Conservation (phyloP, 441 rosid genomes). For the Populus trichocarpa region DNA sequence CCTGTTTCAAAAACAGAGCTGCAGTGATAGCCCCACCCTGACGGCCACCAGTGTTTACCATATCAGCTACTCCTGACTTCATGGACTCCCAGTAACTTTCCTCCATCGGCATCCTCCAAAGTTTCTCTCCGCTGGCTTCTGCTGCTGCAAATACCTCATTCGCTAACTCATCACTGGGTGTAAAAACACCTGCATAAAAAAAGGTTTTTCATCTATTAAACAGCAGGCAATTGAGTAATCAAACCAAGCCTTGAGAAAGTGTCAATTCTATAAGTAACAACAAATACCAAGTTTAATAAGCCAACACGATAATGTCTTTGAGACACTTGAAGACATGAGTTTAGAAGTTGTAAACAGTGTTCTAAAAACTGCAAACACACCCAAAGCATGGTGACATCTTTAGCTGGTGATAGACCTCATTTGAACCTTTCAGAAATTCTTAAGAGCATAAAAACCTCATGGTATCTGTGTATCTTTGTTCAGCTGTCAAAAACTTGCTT, state of each 20-base stretch:
- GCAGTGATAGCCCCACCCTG: slow-evolving; percentile 91
- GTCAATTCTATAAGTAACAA: too few species aligned
- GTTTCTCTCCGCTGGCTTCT: slow-evolving; percentile 77
- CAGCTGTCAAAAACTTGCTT: background rate
- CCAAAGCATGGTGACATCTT: background rate
- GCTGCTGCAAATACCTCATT: slow-evolving; percentile 78
- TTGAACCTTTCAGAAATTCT: background rate
- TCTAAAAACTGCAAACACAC: background rate
- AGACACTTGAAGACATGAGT: background rate
- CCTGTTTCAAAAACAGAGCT: slow-evolving; percentile 92
- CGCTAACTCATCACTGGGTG: slow-evolving; percentile 89
- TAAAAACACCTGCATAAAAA: slow-evolving; percentile 58
- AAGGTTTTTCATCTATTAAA: background rate
- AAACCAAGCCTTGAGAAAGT: background rate
- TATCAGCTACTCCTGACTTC: slow-evolving; percentile 95
- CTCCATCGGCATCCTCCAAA: slow-evolving; percentile 96
- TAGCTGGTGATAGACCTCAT: background rate
- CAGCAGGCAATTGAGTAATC: background rate
- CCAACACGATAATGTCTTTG: background rate
- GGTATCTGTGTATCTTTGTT: background rate
- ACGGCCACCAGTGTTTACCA: slow-evolving; percentile 91
- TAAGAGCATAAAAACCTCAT: background rate
- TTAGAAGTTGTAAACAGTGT: background rate
- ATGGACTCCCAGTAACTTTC: slow-evolving; percentile 95
- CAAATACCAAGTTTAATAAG: background rate